Evolutionary conservation across 208 protist genomes (phyloP), one percentile per base, ranked within the genome.

Genomic region (Leishmania braziliensis): DNA sequence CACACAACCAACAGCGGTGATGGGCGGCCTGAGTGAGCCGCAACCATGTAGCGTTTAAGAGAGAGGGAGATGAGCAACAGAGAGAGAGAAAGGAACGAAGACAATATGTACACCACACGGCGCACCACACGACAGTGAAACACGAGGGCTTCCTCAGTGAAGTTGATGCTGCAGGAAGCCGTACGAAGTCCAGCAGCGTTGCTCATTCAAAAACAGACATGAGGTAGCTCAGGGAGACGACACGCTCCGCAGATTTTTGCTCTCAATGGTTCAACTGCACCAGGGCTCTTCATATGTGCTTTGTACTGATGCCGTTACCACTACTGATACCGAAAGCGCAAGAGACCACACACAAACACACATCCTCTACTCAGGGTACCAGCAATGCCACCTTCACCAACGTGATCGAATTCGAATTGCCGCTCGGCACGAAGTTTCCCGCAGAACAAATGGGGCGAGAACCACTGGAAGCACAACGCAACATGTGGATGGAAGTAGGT

Each of bases 31-130:
- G 18, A 16, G 68, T 72, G 23, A 26, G 68, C 29, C 43, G 9
- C 20, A 29, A n/a, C 43, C 6, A 33, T 72, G 18, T 72, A 16
- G 20, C 26, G 43, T 23, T 20, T n/a, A 29, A 10, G 5, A 51
- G 1, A 33, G 16, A 36, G 68, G 1, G 68, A 33, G 29, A 60
- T 53, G 63, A 75, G 26, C 78, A 82, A 86, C 75, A 83, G 58
- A 84, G 69, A 76, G 69, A 76, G 36, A 75, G 39, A 43, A 77
- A 5, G 29, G 43, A n/a, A 39, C 36, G 43, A 51, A 33, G 20
- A 43, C 68, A 33, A 53, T 53, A 48, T 26, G 43, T 72, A 1
- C 20, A 18, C 68, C 20, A 26, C 43, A n/a, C 51, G 10, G 29
- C 9, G 20, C 43, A n/a, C 23, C 18, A 48, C 23, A 72, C 68